Base-by-base conservation (phyloP, 2,329 filamentous ascomycete genomes). In the Intubia oerlemansii region DNA sequence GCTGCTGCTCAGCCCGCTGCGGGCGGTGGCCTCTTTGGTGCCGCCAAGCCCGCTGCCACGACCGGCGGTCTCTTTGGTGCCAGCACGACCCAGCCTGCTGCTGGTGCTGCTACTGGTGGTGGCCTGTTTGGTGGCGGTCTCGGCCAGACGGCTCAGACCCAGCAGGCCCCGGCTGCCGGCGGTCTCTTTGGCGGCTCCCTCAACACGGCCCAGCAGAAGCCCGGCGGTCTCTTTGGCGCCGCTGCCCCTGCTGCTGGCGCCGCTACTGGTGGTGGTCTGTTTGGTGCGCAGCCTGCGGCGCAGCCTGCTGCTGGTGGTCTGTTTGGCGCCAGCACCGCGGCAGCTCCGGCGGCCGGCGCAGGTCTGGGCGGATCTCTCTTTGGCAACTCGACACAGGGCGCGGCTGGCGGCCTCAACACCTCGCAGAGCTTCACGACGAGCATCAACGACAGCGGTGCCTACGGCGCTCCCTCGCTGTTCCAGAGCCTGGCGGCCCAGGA, bases 381-480 rank as follows among this genome's bases (percentile, higher is more conserved):
- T 28, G 66, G 66, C 13, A 57, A 48, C 34, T 57, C 59, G 1
- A 59, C 63, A 35, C 32, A 34, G 13, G 22, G 33, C n/a, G n/a
- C n/a, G n/a, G n/a, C n/a, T n/a, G n/a, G n/a, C 29, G 46, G 45
- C 18, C 51, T 53, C 32, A 50, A 50, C 7, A 64, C 65, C n/a
- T 62, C 62, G 11, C 69, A 77, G 42, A 54, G 62, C n/a, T 56
- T 92, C 33, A 81, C 76, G 19, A 73, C 82, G 5, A 88, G 80
- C 35, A 66, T 90, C 32, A 71, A 70, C 34, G 81, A 85, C 38
- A 61, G 71, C n/a, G 81, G 78, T 29, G 85, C 90, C 0, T 98
- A 91, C 44, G 88, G 88, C 23, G 82, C 79, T 30, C 68, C 79
- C 25, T 80, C 81, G 2, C 62, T 98, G 13, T 95, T 95, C 49